These are phyloP conservation scores for Gentiana straminea DNA, from an alignment of 257 asterid genomes.

Conservation along the genomic window DNA sequence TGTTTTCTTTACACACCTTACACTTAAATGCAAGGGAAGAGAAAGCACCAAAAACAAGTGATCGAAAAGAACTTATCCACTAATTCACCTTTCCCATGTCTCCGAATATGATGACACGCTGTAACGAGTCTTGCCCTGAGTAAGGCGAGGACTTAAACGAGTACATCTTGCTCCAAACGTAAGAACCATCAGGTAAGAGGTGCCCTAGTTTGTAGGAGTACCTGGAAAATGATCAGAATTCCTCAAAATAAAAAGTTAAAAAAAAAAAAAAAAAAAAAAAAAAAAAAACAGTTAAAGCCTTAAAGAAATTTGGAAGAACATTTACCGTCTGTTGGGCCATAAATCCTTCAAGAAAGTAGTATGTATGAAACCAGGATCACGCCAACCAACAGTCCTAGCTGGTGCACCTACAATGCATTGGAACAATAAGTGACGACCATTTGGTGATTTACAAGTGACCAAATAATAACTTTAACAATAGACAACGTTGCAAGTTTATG, in stretches of 20 bases:
- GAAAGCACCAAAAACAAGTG: too few species aligned
- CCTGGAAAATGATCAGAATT: constrained; percentile 22
- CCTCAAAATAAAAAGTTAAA: background rate
- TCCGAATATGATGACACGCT: constrained; percentile 72
- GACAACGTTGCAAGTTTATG: too few species aligned
- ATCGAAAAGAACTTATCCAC: background rate
- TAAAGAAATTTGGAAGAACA: constrained; percentile 4
- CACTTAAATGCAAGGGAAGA: too few species aligned
- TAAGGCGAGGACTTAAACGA: constrained; percentile 69
- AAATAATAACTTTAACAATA: too few species aligned
- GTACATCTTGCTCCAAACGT: constrained; percentile 64
- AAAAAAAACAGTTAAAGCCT: background rate
- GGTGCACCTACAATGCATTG: constrained; percentile 49
- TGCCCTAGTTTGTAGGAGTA: constrained; percentile 77
- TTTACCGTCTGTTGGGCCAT: constrained; percentile 78
- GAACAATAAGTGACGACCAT: background rate
- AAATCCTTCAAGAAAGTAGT: constrained; percentile 78
- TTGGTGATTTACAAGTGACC: background rate
- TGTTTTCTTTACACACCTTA: too few species aligned
- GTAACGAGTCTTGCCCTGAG: constrained; percentile 85
- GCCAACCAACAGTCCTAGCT: constrained; percentile 97
- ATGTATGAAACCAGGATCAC: constrained; percentile 92
- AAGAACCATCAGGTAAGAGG: constrained; percentile 37
- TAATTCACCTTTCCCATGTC: constrained; percentile 88
- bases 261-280: too few species aligned